Evolutionary conservation across 2,329 filamentous ascomycete genomes (phyloP).

Genomic region (Hymenoscyphus infarciens): DNA sequence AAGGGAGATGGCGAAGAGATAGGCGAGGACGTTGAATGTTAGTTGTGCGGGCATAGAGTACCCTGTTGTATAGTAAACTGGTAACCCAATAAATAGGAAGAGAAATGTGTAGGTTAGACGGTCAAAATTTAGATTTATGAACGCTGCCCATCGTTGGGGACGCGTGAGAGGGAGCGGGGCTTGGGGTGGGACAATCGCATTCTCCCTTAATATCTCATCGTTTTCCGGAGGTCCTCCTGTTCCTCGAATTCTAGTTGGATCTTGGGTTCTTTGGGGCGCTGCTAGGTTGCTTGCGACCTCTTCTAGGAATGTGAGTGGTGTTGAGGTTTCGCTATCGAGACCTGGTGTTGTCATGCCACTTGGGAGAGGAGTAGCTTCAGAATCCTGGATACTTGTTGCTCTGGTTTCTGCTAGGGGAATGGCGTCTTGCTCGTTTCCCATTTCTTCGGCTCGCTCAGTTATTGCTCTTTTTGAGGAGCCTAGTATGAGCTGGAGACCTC

Average conservation of each 20-base stretch:
- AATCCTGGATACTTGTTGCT: conserved; percentile 18
- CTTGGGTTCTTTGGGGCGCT: conserved; percentile 29
- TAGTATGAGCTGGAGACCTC: conserved; percentile 48
- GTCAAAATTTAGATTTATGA: conserved; percentile 46
- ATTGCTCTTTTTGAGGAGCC: conserved; percentile 51
- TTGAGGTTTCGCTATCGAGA: conserved; percentile 7
- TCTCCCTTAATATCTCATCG: conserved; percentile 10
- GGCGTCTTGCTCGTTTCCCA: conserved; percentile 42
- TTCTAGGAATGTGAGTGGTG: conserved; percentile 7
- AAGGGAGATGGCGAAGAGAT: conserved; percentile 47
- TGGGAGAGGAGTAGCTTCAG: conserved; percentile 16
- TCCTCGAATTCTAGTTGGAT: conserved; percentile 30
- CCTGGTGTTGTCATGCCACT: conserved; percentile 15
- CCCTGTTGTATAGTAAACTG: conserved; percentile 49
- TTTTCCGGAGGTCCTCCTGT: conserved; percentile 31
- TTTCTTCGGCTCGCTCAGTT: conserved; percentile 50
- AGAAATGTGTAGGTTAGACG: conserved; percentile 42
- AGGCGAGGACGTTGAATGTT: conserved; percentile 49
- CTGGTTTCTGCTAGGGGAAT: conserved; percentile 43
- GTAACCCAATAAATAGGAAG: conserved; percentile 50
- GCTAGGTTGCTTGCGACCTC: conserved; percentile 21
- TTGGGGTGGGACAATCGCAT: conserved; percentile 35
- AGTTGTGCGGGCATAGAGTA: conserved; percentile 48
- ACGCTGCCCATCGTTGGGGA: conserved; percentile 48
- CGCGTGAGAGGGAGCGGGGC: conserved; percentile 43